Base-by-base conservation (phyloP, 768 basidiomycete genomes). In the Rickenella mellea region DNA sequence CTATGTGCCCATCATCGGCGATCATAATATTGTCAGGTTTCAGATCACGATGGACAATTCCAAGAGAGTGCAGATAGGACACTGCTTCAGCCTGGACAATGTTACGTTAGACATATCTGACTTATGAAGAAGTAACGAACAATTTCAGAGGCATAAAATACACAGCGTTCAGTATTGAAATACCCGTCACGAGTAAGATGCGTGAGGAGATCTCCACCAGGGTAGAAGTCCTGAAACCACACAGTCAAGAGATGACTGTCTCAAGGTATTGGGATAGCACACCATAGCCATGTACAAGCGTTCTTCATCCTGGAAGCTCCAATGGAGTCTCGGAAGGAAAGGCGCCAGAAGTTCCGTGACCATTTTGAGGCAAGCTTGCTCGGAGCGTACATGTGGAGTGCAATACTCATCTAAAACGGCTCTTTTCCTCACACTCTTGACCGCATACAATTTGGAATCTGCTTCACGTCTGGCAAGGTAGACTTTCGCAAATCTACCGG, bases 81-180 rank as follows among this genome's bases (percentile, higher is more conserved):
- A 80, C 52, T 5, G 64, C 75, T 33, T 64, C 61, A 4, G 52
- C 60, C 63, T 64, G 42, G n/a, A 39, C 14, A 4, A 32, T 36
- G 15, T 7, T 12, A 19, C 19, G 24, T 4, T 5, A 14, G 12
- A 36, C 3, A 10, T 36, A 17, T 36, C 15, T 36, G 9, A 10
- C 9, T 5, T 10, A 22, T 17, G 11, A 2, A 22, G 35, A 32
- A 8, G 14, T 19, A n/a, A 22, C 68, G 46, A 40, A 76, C 75
- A 25, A 77, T 53, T 54, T 78, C 74, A 25, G 66, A 63, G 5
- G 70, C 69, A 47, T 69, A 73, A 37, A 71, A 64, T 14, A 58
- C 51, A 1, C 65, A 64, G 11, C 63, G 60, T 4, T 63, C 54
- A 5, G 62, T 52, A 7, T 52, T 48, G 6, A 76, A 43, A 1